A percentile compares a stretch with the other conserved stretches of the same genome.
Conservation (phyloP, 768 basidiomycete genomes). For the Leccinum disarticulatum region DNA sequence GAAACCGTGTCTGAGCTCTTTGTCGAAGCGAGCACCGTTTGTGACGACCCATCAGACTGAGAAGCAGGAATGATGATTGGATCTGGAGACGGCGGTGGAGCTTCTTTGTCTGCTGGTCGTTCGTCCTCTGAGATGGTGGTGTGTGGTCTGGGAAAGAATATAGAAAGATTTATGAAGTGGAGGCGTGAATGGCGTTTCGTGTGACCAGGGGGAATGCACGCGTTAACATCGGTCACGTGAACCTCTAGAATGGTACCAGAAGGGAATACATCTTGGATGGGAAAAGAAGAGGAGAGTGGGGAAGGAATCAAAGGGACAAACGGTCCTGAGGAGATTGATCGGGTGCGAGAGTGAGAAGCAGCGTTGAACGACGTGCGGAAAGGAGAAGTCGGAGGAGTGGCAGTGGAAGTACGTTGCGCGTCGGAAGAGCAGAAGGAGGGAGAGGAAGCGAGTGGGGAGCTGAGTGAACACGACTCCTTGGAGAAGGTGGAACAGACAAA, state of each 20-base stretch:
- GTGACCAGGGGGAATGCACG: constrained; percentile 24
- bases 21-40: constrained; percentile 31
- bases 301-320: constrained; percentile 28
- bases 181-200: constrained; percentile 62
- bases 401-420: constrained; percentile 22
- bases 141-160: constrained; percentile 81
- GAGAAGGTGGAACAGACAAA: constrained; percentile 15
- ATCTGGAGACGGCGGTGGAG: constrained; percentile 47
- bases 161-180: constrained; percentile 87
- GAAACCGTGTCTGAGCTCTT: constrained; percentile 54
- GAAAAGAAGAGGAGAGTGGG: constrained; percentile 30
- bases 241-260: constrained; percentile 21
- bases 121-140: constrained; percentile 71
- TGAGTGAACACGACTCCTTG: constrained; percentile 29
- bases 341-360: constrained; percentile 27
- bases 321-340: constrained; percentile 35
- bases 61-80: constrained; percentile 42
- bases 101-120: constrained; percentile 43
- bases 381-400: constrained; percentile 34
- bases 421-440: constrained; percentile 23
- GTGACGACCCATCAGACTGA: constrained; percentile 29
- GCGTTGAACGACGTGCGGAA: constrained; percentile 25
- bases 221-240: constrained; percentile 14
- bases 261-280: constrained; percentile 26
- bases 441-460: constrained; percentile 22